A percentile compares a stretch with the other conserved stretches of the same genome.
Conservation (phyloP, 257 asterid species). For the Lithospermum erythrorhizon region DNA sequence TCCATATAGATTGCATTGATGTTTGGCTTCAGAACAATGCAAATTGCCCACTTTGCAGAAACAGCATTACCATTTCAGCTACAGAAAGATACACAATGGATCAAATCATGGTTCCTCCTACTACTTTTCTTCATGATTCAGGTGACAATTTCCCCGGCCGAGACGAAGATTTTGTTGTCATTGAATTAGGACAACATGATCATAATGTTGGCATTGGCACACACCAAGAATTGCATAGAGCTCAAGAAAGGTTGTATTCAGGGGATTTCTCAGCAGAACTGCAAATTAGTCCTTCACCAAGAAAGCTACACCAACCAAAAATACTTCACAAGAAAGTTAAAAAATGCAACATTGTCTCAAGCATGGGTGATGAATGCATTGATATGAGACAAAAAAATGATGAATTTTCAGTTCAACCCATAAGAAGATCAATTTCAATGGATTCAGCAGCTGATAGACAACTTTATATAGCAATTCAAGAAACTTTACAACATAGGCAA, state of each 20-base stretch:
- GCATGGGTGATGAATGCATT: conserved; percentile 81
- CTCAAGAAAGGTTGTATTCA: conserved; percentile 20
- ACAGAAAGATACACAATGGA: conserved; percentile 15
- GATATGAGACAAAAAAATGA: conserved; percentile 50
- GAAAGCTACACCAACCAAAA: conserved; percentile 11
- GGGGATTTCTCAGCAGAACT: conserved; percentile 17
- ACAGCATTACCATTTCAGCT: conserved; percentile 48
- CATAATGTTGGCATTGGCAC: neutral
- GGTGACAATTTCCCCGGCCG: conserved; percentile 12
- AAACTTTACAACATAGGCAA: conserved; percentile 27
- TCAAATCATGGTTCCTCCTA: conserved; percentile 21
- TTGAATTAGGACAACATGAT: conserved; percentile 38
- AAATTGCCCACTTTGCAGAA: conserved; percentile 79
- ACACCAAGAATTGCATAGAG: conserved; percentile 14
- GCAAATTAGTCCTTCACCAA: conserved; percentile 26
- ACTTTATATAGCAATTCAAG: conserved; percentile 57
- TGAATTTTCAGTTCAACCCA: conserved; percentile 43
- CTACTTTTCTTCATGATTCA: conserved; percentile 24
- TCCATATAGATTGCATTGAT: conserved; percentile 84
- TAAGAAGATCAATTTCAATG: conserved; percentile 89
- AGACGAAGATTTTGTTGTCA: conserved; percentile 61
- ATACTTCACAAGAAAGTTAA: conserved; percentile 14
- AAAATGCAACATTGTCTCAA: conserved; percentile 22
- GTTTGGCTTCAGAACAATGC: conserved; percentile 90
- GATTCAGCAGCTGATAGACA: conserved; percentile 66